Conservation (phyloP, 805 yeast genomes). For the Kockiozyma suomiensis region DNA sequence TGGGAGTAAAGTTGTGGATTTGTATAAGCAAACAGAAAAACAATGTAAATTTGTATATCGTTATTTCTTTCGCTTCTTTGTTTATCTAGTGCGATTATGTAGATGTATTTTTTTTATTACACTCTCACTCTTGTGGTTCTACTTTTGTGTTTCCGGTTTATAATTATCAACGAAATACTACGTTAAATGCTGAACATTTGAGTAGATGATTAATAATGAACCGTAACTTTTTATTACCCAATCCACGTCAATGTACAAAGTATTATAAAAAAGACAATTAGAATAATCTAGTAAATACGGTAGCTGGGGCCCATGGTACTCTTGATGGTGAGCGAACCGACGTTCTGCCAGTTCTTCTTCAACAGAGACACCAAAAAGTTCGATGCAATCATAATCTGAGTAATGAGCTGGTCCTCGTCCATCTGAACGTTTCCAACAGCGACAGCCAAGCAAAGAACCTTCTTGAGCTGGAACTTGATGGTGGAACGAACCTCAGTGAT, state of each 20-base stretch:
- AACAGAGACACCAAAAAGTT: conserved; percentile 98
- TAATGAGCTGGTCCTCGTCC: conserved; percentile 94
- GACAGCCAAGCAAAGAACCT: conserved; percentile 99
- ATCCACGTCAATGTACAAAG: not conserved
- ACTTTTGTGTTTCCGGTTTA: too few relatives aligned
- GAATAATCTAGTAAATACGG: conserved; percentile 88
- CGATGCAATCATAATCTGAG: conserved; percentile 98
- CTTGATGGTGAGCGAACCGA: conserved; percentile 98
- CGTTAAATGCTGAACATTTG: not conserved
- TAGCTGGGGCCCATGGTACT: conserved; percentile 99
- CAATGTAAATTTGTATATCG: not conserved
- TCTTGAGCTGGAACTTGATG: conserved; percentile 99
- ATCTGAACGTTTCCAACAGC: conserved; percentile 99
- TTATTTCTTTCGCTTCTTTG: not conserved
- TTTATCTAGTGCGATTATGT: too few relatives aligned
- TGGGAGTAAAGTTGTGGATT: not conserved
- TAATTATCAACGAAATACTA: too few relatives aligned
- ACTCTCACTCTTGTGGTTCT: too few relatives aligned
- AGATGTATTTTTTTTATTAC: too few relatives aligned
- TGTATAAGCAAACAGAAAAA: not conserved
- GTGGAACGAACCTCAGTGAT: conserved; percentile 97
- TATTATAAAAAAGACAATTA: not conserved
- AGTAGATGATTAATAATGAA: not conserved
- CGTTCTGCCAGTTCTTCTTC: conserved; percentile 99
- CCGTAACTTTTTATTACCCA: conserved; percentile 4